Evolutionary conservation across 176 grass and related monocot species (phyloP), one percentile per base, ranked within the genome.

Genomic region (Eleusine indica): DNA sequence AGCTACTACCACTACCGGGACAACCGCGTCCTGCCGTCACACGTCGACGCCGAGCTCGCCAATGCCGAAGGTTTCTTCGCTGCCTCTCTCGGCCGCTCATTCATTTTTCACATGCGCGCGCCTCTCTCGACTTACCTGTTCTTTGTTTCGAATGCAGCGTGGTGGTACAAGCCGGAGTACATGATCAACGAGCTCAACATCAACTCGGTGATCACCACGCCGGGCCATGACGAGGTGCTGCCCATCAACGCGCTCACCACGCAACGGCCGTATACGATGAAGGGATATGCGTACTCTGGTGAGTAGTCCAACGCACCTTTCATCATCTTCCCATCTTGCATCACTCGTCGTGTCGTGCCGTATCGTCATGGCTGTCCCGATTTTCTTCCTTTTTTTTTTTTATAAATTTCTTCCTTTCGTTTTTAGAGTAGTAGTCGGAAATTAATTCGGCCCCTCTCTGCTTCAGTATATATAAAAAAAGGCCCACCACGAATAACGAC

Each of bases 91-190:
- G 12, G n/a, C 60, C 60, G 0, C 2, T 29, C 22, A 2, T 63
- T 35, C 32, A 35, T 35, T 35, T 35, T 35, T 35, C 32, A 35
- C 32, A 35, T 35, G 32, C 32, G 32, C 32, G 32, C 32, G 32
- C 32, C 32, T 35, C 32, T 35, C 32, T 35, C 32, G 32, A 35
- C 32, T 35, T 35, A 35, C 18, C 18, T 57, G 6, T 25, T 2
- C 3, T 9, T 61, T n/a, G 1, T 58, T 21, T 58, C 9, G 21
- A n/a, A 61, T 63, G 60, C 86, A 98, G 96, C 91, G 14, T 99
- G 96, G 96, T 99, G 96, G 96, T 99, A 99, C 87, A 99, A 96
- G 79, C 87, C 96, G 66, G 96, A 99, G 80, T 84, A 94, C 78
- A 99, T 99, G 39, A 99, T 99, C 29, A 96, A 99, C 84, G 93